These are phyloP conservation scores for Botrytis fragariae DNA, from an alignment of 2,329 filamentous ascomycete genomes.

Conservation along the genomic window DNA sequence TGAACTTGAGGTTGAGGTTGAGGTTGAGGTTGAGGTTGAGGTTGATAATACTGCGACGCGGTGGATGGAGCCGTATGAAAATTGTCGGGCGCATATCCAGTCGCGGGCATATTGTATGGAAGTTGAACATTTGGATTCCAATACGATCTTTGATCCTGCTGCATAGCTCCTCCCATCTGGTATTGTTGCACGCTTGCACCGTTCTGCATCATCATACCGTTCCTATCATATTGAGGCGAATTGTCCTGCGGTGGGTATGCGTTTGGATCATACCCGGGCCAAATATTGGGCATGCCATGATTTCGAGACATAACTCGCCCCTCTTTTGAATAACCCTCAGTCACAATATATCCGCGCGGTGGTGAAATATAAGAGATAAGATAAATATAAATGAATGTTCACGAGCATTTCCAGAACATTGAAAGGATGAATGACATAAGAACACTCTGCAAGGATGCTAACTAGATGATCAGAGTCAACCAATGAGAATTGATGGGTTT, in stretches of 20 bases:
- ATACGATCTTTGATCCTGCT: conserved; percentile 8
- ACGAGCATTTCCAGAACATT: background rate
- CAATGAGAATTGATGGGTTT: conserved; percentile 2
- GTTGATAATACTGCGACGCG: conserved; percentile 23
- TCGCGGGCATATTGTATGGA: conserved; percentile 13
- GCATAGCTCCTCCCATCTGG: conserved; percentile 15
- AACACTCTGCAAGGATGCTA: background rate
- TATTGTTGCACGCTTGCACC: conserved; percentile 13
- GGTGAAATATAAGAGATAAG: background rate
- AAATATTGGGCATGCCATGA: conserved; percentile 19
- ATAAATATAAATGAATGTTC: background rate
- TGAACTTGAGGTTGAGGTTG: background rate
- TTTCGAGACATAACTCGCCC: conserved; percentile 19
- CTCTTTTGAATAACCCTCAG: conserved; percentile 7
- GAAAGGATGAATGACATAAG: conserved; percentile 14
- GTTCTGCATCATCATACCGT: conserved; percentile 17
- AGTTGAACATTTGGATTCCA: conserved; percentile 15
- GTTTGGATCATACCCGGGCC: conserved; percentile 18
- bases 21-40: conserved; percentile 1
- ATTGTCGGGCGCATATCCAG: conserved; percentile 17
- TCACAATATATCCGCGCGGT: background rate
- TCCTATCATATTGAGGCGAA: conserved; percentile 17
- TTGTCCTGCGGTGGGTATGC: conserved; percentile 18
- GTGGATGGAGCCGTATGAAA: conserved; percentile 6
- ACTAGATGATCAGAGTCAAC: background rate